Evolutionary conservation across 2,329 filamentous ascomycete genomes (phyloP).

Genomic region (Magnaporthiopsis poae): DNA sequence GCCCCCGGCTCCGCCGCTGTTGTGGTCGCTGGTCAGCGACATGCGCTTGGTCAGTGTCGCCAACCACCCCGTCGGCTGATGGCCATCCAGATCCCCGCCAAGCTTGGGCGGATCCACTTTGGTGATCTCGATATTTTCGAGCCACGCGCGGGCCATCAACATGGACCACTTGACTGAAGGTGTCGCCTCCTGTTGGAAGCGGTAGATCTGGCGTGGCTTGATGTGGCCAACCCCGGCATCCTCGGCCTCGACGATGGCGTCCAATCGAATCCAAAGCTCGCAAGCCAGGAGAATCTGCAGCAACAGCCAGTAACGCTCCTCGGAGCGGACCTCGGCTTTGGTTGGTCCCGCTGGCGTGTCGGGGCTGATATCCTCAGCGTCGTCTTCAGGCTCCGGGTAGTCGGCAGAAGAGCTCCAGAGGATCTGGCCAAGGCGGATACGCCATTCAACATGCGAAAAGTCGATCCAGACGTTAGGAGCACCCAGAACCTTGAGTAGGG

Average conservation of each 20-base stretch:
- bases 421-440: constrained; percentile 62
- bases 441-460: constrained; percentile 65
- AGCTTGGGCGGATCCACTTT: constrained; percentile 27
- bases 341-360: constrained; percentile 34
- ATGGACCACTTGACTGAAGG: constrained; percentile 58
- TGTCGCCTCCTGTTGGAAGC: constrained; percentile 53
- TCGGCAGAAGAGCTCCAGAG: constrained; percentile 44
- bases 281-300: constrained; percentile 56
- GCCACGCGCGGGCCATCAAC: constrained; percentile 53
- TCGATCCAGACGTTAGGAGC: constrained; percentile 63
- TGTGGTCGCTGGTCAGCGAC: constrained; percentile 29
- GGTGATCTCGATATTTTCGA: constrained; percentile 56
- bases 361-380: constrained; percentile 42
- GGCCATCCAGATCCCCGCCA: constrained; percentile 22
- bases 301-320: constrained; percentile 58
- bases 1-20: constrained; percentile 26
- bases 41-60: constrained; percentile 47
- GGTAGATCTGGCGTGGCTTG: constrained; percentile 46
- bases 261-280: constrained; percentile 55
- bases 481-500: constrained; percentile 55
- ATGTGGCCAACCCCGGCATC: constrained; percentile 43
- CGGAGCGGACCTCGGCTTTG: constrained; percentile 40
- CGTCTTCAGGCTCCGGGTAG: constrained; percentile 31
- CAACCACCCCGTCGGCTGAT: constrained; percentile 38
- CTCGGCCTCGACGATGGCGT: constrained; percentile 52